phyloP scores from a whole-genome alignment of 192 early-diverging fungal genomes.

The Fimicolochytrium jonesii region DNA sequence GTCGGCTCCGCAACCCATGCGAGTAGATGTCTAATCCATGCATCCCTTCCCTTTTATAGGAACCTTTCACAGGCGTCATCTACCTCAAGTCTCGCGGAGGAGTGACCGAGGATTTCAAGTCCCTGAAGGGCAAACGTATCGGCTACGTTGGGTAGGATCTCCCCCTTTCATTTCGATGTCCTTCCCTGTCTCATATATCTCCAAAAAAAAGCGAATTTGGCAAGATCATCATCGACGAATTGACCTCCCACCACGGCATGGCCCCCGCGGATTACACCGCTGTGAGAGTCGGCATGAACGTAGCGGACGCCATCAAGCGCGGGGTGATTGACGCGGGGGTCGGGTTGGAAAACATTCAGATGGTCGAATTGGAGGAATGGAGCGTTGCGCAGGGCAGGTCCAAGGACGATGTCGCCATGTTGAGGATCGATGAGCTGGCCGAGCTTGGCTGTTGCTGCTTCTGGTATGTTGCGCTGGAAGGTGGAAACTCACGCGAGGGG shows the following conservation, averaged over 20 bases:
- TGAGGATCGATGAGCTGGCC: constrained; percentile 63
- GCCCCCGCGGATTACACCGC: constrained; percentile 35
- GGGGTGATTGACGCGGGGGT: constrained; percentile 62
- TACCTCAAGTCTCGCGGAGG: constrained; percentile 47
- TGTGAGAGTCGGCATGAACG: constrained; percentile 67
- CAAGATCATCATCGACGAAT: constrained; percentile 14
- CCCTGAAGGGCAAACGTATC: constrained; percentile 52
- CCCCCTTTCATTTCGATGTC: neutral
- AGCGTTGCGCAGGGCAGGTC: constrained; percentile 42
- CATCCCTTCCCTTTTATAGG: constrained; percentile 19
- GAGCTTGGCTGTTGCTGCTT: constrained; percentile 64
- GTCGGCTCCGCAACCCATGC: no score
- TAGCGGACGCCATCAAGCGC: constrained; percentile 53
- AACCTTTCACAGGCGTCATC: constrained; percentile 62
- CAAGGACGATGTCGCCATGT: constrained; percentile 52
- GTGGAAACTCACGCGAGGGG: constrained; percentile 6
- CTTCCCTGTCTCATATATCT: neutral
- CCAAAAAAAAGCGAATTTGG: constrained; percentile 39
- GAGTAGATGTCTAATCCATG: no score
- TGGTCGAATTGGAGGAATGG: constrained; percentile 59
- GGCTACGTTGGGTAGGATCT: constrained; percentile 55
- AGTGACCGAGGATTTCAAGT: constrained; percentile 54
- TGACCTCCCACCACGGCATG: constrained; percentile 42
- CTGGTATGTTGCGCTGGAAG: constrained; percentile 42
- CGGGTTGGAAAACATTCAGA: constrained; percentile 63